Evolutionary conservation across 2,329 filamentous ascomycete species (phyloP).

Genomic region (Scortechinia acanthostroma): DNA sequence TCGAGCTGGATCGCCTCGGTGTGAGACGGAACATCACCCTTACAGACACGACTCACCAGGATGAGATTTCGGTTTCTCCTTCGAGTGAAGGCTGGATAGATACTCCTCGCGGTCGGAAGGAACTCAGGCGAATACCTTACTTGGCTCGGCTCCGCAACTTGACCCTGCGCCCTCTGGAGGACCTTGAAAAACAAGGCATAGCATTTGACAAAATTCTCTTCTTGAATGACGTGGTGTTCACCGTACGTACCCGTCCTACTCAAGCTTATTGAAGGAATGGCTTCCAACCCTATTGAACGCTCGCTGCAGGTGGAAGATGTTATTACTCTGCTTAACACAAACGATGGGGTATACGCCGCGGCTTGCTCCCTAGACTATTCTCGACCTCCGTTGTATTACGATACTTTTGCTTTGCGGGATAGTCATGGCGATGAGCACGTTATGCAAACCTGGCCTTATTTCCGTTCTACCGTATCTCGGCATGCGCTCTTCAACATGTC

Average conservation of each 20-base stretch:
- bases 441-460: conserved; percentile 51
- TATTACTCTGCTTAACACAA: conserved; percentile 41
- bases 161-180: conserved; percentile 47
- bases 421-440: conserved; percentile 39
- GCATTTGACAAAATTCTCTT: conserved; percentile 49
- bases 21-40: conserved; percentile 47
- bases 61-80: conserved; percentile 35
- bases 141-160: conserved; percentile 57
- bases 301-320: conserved; percentile 24
- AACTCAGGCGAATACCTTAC: conserved; percentile 62
- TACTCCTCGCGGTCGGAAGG: conserved; percentile 37
- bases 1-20: conserved; percentile 35
- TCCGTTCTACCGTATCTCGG: conserved; percentile 30
- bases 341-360: conserved; percentile 45
- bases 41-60: conserved; percentile 42
- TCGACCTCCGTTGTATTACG: conserved; percentile 43
- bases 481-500: conserved; percentile 36
- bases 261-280: not conserved
- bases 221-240: conserved; percentile 54
- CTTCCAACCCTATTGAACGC: too few relatives aligned
- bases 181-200: conserved; percentile 18
- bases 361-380: conserved; percentile 55
- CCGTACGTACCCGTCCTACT: conserved; percentile 21
- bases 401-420: conserved; percentile 55
- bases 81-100: conserved; percentile 54